Evolutionary conservation across 768 basidiomycete genomes (phyloP), one percentile per base, ranked within the genome.

Genomic region (Collybia mongolica): DNA sequence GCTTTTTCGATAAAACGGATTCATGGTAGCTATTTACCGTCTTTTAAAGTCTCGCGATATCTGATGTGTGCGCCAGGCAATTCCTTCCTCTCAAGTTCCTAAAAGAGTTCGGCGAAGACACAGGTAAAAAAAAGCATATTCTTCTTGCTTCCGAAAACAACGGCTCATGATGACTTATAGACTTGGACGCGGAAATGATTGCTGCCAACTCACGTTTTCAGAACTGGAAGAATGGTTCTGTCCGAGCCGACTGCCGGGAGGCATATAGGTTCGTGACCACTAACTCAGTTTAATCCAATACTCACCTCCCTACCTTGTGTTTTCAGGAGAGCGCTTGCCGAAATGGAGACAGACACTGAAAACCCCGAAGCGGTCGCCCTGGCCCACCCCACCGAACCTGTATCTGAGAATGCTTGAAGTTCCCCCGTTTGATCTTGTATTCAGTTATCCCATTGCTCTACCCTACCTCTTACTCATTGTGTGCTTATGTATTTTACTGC

Each of bases 1-100:
- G 81, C 40, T 96, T 93, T 69, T 94, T 77, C 63, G 92, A 94
- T 61, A 80, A 79, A 45, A 61, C 69, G 1, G 70, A 75, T 54
- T 78, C 86, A 53, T 88, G 91, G 88, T 83, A 58, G 12, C 78
- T 59, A 6, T 38, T 20, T 32, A 14, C 0, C 28, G n/a, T n/a
- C 42, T 45, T 28, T 15, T 14, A 15, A 35, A 26, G 20, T 47
- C n/a, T 3, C 11, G 5, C 3, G 28, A 23, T 15, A 28, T 52
- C 20, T 40, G 38, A 0, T 9, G 1, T 28, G 7, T 32, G 11
- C 32, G 42, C 14, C 50, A 90, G 89, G 89, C 77, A 82, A 68
- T 86, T 78, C 73, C 71, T 91, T 3, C 61, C 72, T 2, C 52
- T 72, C 12, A 78, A 76, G 23, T 76, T 77, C 49, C 66, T 96